A percentile compares a stretch with the other conserved stretches of the same genome.
Evolutionary conservation across 495 filamentous ascomycete genomes (phyloP).

Genomic region (Jackrogersella minutella): DNA sequence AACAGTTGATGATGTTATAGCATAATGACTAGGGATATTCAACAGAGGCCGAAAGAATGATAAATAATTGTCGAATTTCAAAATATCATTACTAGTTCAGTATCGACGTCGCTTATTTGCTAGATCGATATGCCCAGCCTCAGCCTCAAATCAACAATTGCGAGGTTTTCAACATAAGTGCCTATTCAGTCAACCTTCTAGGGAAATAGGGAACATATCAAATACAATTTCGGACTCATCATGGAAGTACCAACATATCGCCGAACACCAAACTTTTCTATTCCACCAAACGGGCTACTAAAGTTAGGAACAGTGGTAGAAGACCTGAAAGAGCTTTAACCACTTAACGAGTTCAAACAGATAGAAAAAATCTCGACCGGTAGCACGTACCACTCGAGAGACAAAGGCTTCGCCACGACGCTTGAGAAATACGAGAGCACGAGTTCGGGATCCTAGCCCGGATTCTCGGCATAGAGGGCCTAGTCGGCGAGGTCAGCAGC

Average conservation of each 20-base stretch:
- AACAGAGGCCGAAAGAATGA: no score
- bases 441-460: background rate
- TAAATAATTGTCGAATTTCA: no score
- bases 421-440: background rate
- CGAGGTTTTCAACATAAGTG: background rate
- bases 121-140: background rate
- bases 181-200: background rate
- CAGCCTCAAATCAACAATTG: background rate
- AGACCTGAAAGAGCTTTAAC: constrained; percentile 1
- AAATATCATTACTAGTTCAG: no score
- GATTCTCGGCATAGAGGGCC: background rate
- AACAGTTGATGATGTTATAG: no score
- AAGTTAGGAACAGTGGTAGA: background rate
- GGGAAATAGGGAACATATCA: no score
- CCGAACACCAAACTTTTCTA: constrained; percentile 1
- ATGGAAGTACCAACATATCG: constrained; percentile 14
- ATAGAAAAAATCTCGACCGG: background rate
- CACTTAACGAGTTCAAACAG: background rate
- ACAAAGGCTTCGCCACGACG: background rate
- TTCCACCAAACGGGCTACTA: background rate
- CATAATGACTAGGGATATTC: background rate
- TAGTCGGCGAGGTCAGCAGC: background rate
- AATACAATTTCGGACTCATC: background rate
- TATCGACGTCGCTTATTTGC: no score
- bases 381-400: background rate